Evolutionary conservation across 495 filamentous ascomycete genomes (phyloP).

Genomic region (Pyrenopolyporus hunteri): DNA sequence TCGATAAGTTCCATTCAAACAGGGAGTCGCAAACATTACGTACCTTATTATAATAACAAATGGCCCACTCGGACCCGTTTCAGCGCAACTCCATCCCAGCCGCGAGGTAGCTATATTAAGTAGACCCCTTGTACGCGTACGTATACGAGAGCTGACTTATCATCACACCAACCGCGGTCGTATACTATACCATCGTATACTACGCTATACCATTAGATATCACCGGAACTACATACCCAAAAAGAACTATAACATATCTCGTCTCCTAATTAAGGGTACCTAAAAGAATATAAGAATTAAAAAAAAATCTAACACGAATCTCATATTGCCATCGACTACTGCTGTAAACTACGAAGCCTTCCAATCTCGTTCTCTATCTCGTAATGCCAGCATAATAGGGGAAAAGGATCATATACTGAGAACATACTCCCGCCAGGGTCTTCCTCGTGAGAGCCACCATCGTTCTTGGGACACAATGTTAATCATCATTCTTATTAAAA

Average conservation of each 20-base stretch:
- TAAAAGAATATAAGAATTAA: not conserved
- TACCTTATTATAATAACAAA: too few species aligned
- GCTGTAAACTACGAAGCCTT: slow-evolving; percentile 38
- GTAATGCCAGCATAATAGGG: slow-evolving; percentile 30
- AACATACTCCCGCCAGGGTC: slow-evolving; percentile 16
- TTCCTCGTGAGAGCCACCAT: slow-evolving; percentile 14
- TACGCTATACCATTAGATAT: too few species aligned
- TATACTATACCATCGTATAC: too few species aligned
- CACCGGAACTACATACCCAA: too few species aligned
- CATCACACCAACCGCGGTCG: not conserved
- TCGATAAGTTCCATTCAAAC: not conserved
- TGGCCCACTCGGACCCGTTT: too few species aligned
- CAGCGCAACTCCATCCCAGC: too few species aligned
- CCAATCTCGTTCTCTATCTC: slow-evolving; percentile 39
- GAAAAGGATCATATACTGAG: slow-evolving; percentile 27
- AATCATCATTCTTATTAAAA: slow-evolving; percentile 41
- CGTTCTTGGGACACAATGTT: slow-evolving; percentile 16
- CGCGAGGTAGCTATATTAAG: too few species aligned
- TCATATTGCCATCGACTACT: slow-evolving; percentile 27
- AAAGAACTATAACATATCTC: not conserved
- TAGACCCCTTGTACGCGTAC: too few species aligned
- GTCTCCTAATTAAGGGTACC: not conserved
- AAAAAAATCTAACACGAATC: slow-evolving; percentile 15
- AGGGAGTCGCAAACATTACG: too few species aligned
- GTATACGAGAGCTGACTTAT: too few species aligned